A percentile compares a stretch with the other conserved stretches of the same genome.
phyloP scores from a whole-genome alignment of 2,329 filamentous ascomycete species.

The Penicillium sp. region DNA sequence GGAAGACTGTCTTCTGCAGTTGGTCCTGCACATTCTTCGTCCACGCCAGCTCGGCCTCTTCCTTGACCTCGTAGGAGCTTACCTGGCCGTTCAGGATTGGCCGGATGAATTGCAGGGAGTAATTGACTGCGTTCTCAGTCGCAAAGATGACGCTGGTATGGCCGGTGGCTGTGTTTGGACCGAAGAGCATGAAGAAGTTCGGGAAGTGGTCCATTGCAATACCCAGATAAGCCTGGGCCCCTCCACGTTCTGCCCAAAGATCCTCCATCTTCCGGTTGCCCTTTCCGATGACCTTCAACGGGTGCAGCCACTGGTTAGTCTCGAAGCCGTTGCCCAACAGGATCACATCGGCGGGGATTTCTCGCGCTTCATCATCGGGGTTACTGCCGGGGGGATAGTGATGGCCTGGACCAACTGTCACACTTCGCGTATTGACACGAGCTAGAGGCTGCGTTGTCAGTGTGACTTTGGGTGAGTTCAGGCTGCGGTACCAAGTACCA shows the following conservation, averaged over 20 bases:
- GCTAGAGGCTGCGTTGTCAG: slow-evolving; percentile 55
- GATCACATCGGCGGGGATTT: slow-evolving; percentile 61
- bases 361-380: slow-evolving; percentile 38
- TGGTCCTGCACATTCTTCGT: slow-evolving; percentile 50
- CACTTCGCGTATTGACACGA: slow-evolving; percentile 52
- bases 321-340: slow-evolving; percentile 65
- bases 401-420: slow-evolving; percentile 55
- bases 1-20: slow-evolving; percentile 52
- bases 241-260: slow-evolving; percentile 62
- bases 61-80: slow-evolving; percentile 51
- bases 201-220: slow-evolving; percentile 62
- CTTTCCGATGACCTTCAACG: slow-evolving; percentile 56
- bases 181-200: slow-evolving; percentile 66
- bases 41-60: slow-evolving; percentile 51
- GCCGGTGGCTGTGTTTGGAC: slow-evolving; percentile 65
- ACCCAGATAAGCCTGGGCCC: slow-evolving; percentile 63
- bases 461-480: slow-evolving; percentile 57
- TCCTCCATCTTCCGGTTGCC: slow-evolving; percentile 54
- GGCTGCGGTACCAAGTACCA: slow-evolving; percentile 55
- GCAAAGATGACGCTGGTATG: slow-evolving; percentile 64
- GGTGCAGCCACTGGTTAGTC: slow-evolving; percentile 57
- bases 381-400: slow-evolving; percentile 44
- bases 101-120: slow-evolving; percentile 60
- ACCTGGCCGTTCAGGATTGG: slow-evolving; percentile 53
- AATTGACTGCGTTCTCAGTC: slow-evolving; percentile 63